These are phyloP conservation scores for Quercus aquifolioides DNA, from an alignment of 306 rosid species.

Conservation along the genomic window DNA sequence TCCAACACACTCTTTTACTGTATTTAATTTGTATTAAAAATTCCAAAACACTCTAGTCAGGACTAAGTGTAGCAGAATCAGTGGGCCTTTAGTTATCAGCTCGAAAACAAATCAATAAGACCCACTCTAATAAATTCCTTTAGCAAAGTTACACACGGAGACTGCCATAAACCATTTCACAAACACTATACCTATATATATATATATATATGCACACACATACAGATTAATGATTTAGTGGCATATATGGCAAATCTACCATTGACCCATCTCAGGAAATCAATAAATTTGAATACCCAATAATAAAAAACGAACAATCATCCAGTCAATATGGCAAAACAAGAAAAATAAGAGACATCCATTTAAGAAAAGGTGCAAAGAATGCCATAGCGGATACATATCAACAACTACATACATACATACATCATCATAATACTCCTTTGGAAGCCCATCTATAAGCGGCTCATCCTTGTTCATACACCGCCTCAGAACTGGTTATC, in stretches of 20 bases:
- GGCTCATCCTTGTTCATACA: conserved; percentile 52
- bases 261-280: background rate
- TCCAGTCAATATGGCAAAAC: background rate
- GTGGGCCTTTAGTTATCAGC: background rate
- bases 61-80: background rate
- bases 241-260: background rate
- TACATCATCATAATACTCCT: conserved; percentile 94
- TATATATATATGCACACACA: background rate
- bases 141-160: background rate
- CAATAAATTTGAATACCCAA: background rate
- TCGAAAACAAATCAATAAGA: background rate
- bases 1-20: too few species aligned
- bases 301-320: background rate
- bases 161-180: background rate
- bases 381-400: background rate
- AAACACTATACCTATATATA: background rate
- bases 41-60: background rate
- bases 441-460: conserved; percentile 77
- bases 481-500: conserved; percentile 48
- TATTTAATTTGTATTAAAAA: too few species aligned
- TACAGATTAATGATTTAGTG: background rate
- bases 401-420: conserved; percentile 20
- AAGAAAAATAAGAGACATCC: background rate
- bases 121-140: background rate
- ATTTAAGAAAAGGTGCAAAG: background rate